Percentiles rank a stretch among this genome's conserved stretches.
Evolutionary conservation across 129 eudicot species (phyloP).

Genomic region (Flaveria bidentis): DNA sequence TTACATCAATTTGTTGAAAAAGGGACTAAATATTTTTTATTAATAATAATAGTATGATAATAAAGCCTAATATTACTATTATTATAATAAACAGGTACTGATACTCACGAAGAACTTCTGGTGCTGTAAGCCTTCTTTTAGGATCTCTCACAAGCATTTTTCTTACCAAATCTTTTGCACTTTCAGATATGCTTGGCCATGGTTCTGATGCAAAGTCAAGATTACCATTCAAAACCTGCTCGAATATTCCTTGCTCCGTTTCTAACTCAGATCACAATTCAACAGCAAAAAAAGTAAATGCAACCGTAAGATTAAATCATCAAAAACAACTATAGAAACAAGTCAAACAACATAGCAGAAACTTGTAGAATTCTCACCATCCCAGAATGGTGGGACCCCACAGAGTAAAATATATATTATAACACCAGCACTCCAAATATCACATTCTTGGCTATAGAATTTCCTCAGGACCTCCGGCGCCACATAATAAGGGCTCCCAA

Average conservation of each 20-base stretch:
- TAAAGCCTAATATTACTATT: background rate
- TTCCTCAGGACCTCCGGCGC: conserved; percentile 91
- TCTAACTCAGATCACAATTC: conserved; percentile 53
- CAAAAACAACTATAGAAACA: background rate
- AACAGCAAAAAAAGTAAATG: conserved; percentile 32
- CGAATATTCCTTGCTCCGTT: conserved; percentile 95
- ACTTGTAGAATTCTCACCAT: conserved; percentile 54
- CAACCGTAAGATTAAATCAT: background rate
- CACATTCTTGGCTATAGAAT: conserved; percentile 89
- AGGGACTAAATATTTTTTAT: background rate
- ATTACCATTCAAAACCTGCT: conserved; percentile 87
- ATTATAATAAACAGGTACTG: background rate
- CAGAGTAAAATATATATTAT: conserved; percentile 82
- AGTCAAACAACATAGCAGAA: conserved; percentile 14
- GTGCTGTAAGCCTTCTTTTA: conserved; percentile 78
- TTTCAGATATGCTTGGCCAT: conserved; percentile 88
- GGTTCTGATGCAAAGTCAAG: conserved; percentile 96
- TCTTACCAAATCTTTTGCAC: conserved; percentile 91
- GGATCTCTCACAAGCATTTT: conserved; percentile 94
- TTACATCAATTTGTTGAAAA: background rate
- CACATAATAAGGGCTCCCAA: conserved; percentile 96
- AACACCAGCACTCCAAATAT: conserved; percentile 99
- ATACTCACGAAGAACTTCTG: conserved; percentile 89
- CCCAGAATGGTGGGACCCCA: conserved; percentile 99
- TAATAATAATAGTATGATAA: background rate